A percentile compares a stretch with the other conserved stretches of the same genome.
phyloP scores from a whole-genome alignment of 257 asterid species.

The Oldenlandia corymbosa region DNA sequence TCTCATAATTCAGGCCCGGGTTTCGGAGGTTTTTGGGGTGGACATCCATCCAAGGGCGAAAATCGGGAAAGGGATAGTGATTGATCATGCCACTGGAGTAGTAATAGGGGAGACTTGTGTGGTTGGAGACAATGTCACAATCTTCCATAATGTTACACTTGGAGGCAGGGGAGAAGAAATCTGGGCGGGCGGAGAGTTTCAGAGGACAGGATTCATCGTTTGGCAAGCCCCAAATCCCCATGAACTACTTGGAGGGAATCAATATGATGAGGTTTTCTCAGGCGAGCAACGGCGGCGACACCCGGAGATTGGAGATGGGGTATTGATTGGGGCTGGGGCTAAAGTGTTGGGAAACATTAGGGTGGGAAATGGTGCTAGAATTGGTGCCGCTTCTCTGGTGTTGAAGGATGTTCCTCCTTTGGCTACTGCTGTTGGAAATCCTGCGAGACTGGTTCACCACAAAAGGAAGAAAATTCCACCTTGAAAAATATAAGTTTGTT shows the following conservation, averaged over 20 bases:
- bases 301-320: slow-evolving; percentile 27
- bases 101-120: slow-evolving; percentile 25
- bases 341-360: slow-evolving; percentile 19
- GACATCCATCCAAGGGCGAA: slow-evolving; percentile 25
- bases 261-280: no score
- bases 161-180: slow-evolving; percentile 22
- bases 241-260: no score
- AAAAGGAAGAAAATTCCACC: neutral
- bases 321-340: slow-evolving; percentile 22
- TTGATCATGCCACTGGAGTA: slow-evolving; percentile 25
- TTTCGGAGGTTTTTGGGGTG: slow-evolving; percentile 21
- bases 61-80: slow-evolving; percentile 20
- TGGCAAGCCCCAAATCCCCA: no score
- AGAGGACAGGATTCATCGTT: no score
- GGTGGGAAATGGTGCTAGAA: slow-evolving; percentile 20
- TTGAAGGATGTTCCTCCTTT: slow-evolving; percentile 14
- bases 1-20: slow-evolving; percentile 17
- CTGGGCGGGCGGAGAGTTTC: slow-evolving; percentile 6
- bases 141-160: slow-evolving; percentile 21
- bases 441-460: slow-evolving; percentile 10
- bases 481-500: no score
- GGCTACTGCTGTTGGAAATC: slow-evolving; percentile 25
- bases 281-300: no score
- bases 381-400: slow-evolving; percentile 26
- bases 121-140: slow-evolving; percentile 18